Conservation (phyloP, 2,329 filamentous ascomycete genomes). For the Nannizzia gypsea region DNA sequence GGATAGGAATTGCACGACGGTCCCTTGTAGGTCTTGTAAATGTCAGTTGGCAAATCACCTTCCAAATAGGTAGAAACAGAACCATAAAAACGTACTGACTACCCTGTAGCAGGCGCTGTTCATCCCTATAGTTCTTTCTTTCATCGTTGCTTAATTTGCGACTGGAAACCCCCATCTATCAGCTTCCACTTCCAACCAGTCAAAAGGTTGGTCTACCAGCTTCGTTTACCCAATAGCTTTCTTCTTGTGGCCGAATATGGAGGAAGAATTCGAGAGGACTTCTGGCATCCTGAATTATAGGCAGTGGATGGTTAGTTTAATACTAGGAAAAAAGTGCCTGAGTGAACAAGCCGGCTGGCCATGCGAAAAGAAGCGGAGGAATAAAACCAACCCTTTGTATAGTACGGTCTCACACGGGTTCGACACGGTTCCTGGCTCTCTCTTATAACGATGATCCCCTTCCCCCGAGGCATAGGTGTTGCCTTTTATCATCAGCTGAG, state of each 20-base stretch:
- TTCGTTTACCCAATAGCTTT: not conserved
- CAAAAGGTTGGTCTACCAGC: not conserved
- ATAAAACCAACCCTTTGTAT: not conserved
- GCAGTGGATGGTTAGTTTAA: not conserved
- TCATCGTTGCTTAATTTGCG: not conserved
- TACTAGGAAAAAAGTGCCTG: not conserved
- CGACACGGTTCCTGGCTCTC: not conserved
- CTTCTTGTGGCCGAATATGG: not conserved
- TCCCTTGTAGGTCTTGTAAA: not conserved
- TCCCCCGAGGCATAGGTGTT: not conserved
- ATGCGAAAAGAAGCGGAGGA: not conserved
- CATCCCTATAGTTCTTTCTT: not conserved
- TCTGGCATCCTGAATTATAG: not conserved
- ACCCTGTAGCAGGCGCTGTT: not conserved
- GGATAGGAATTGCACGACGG: not conserved
- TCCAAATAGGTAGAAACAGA: not conserved
- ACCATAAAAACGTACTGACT: not conserved
- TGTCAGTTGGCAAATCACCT: not conserved
- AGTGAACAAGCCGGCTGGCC: not conserved
- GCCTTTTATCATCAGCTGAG: not conserved
- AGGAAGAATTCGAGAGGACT: not conserved
- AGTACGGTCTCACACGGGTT: not conserved
- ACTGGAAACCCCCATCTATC: not conserved
- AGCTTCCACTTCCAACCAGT: not conserved
- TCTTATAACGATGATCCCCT: not conserved